Evolutionary conservation across 1,284 basidiomycete species (phyloP).

Genomic region (Moniliella sp.): DNA sequence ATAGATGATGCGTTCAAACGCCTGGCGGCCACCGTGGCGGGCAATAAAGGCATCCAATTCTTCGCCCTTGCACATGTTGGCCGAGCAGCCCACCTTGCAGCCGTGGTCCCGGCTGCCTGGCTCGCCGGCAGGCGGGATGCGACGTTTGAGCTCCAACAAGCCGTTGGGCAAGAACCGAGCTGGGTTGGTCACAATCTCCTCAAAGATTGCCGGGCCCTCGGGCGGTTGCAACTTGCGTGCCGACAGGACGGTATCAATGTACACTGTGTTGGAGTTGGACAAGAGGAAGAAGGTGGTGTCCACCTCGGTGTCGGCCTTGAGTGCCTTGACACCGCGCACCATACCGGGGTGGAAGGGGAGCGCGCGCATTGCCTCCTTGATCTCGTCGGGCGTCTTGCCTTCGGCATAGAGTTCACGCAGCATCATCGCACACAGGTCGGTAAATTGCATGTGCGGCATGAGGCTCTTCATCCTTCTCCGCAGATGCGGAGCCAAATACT

Average conservation of each 20-base stretch:
- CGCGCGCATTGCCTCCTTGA: conserved; percentile 52
- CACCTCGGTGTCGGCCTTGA: conserved; percentile 42
- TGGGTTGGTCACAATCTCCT: conserved; percentile 76
- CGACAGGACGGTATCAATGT: conserved; percentile 50
- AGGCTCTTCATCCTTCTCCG: conserved; percentile 59
- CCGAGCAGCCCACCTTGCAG: conserved; percentile 68
- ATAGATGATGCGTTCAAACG: conserved; percentile 63
- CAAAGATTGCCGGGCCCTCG: conserved; percentile 44
- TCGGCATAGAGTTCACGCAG: conserved; percentile 17
- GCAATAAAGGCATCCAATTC: conserved; percentile 63
- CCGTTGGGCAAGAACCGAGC: conserved; percentile 57
- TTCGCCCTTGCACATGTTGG: conserved; percentile 96
- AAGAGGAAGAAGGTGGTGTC: conserved; percentile 68
- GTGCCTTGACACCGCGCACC: conserved; percentile 57
- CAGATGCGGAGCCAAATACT: conserved; percentile 64
- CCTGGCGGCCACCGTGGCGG: conserved; percentile 42
- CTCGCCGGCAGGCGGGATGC: conserved; percentile 44
- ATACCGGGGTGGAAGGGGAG: conserved; percentile 92
- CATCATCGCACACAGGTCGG: conserved; percentile 42
- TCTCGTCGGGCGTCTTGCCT: conserved; percentile 46
- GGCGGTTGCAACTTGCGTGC: conserved; percentile 42
- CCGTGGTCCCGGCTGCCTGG: conserved; percentile 47
- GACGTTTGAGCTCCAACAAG: conserved; percentile 53
- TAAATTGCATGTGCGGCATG: conserved; percentile 55
- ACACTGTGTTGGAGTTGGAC: conserved; percentile 79